Evolutionary conservation across 2,329 filamentous ascomycete species (phyloP).

Genomic region (Fusarium siculi): DNA sequence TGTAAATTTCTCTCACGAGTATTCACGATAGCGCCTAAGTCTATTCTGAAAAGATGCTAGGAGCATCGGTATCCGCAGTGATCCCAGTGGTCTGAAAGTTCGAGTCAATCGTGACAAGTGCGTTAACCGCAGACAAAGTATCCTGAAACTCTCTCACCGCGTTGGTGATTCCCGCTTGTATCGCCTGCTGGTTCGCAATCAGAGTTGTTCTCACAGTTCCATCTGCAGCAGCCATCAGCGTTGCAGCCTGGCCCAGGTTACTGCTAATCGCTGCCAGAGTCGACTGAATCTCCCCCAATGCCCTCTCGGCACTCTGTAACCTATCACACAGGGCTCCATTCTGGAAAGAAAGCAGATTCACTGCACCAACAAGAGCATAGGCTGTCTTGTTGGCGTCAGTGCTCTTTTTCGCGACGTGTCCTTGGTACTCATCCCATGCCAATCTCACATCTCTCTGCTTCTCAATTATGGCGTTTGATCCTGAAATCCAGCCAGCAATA

Average conservation of each 20-base stretch:
- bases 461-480: accelerated
- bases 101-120: neutral
- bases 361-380: accelerated
- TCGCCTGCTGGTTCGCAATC: neutral
- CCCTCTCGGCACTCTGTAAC: accelerated
- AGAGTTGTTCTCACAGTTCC: accelerated
- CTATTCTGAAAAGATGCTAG: neutral
- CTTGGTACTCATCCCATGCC: accelerated
- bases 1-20: too few relatives aligned
- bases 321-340: accelerated
- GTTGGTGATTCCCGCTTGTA: accelerated
- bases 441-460: accelerated
- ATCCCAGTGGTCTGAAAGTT: accelerated
- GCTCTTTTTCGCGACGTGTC: accelerated
- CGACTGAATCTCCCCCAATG: accelerated
- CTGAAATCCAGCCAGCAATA: accelerated
- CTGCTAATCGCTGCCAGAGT: accelerated
- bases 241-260: accelerated
- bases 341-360: accelerated
- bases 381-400: neutral
- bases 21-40: too few relatives aligned
- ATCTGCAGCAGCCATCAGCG: accelerated
- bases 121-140: neutral
- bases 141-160: neutral
- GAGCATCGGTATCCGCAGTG: neutral